phyloP scores from a whole-genome alignment of 192 early-diverging fungal genomes.

The Coemansia sp. region DNA sequence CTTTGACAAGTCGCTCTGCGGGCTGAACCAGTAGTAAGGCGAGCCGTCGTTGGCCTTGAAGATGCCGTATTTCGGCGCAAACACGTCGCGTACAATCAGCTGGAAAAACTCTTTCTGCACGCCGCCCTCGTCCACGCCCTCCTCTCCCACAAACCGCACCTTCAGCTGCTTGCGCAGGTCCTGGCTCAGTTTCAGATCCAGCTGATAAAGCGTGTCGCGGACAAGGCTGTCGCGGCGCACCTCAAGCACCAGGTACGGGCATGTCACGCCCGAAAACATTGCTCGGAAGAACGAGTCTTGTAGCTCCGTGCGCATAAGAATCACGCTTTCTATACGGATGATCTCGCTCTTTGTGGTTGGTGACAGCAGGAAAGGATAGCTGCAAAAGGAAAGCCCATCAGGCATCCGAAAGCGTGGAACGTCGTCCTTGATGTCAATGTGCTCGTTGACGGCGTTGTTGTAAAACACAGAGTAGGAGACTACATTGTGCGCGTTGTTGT shows the following conservation, averaged over 20 bases:
- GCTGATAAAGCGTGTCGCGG: slow-evolving; percentile 68
- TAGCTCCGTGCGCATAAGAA: slow-evolving; percentile 65
- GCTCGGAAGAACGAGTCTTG: slow-evolving; percentile 80
- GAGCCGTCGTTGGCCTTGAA: slow-evolving; percentile 81
- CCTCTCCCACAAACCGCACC: slow-evolving; percentile 89
- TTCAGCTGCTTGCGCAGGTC: slow-evolving; percentile 90
- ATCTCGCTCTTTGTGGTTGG: slow-evolving; percentile 74
- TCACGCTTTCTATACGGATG: slow-evolving; percentile 69
- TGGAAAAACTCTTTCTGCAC: slow-evolving; percentile 95
- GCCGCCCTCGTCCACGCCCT: slow-evolving; percentile 92
- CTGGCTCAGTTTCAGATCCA: slow-evolving; percentile 75
- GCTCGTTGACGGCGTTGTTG: slow-evolving; percentile 67
- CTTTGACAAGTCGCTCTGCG: slow-evolving; percentile 54
- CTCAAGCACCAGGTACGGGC: slow-evolving; percentile 72
- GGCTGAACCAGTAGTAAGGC: slow-evolving; percentile 82
- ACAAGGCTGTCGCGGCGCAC: slow-evolving; percentile 71
- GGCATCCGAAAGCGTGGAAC: slow-evolving; percentile 69
- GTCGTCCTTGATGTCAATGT: slow-evolving; percentile 75
- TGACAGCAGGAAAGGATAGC: slow-evolving; percentile 72
- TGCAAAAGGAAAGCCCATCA: slow-evolving; percentile 71
- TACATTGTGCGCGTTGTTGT: slow-evolving; percentile 61
- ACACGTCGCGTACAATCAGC: slow-evolving; percentile 83
- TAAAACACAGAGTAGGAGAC: slow-evolving; percentile 68
- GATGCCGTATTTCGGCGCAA: slow-evolving; percentile 81
- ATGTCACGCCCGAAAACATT: slow-evolving; percentile 71